Evolutionary conservation across 495 filamentous ascomycete genomes (phyloP), one percentile per base, ranked within the genome.

Genomic region (Neurospora sp.): DNA sequence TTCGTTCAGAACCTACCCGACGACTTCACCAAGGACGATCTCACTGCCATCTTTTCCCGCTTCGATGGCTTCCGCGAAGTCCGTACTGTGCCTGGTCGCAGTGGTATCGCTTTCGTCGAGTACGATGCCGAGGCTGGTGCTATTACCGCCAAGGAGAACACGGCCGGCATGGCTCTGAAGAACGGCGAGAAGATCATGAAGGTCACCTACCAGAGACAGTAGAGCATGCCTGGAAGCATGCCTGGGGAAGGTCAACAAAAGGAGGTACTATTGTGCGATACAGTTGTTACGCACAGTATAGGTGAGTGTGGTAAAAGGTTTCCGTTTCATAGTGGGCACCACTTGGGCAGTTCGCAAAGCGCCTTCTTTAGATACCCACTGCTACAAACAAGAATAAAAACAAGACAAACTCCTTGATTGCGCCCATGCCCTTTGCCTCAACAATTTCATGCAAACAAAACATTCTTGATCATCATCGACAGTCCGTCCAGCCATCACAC

Each of bases 41-140:
- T 99, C 54, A 90, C 89, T 0, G 88, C 87, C 35, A 89, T 98
- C 72, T 99, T 98, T 85, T 89, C 89, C 46, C 90, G 91, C 42
- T 99, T 96, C 84, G 93, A 97, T 76, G 96, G 96, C 72, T 98
- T 98, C 85, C 91, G 90, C 82, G 96, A 98, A 80, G 93, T 97
- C 39, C 90, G 96, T 73, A 83, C 92, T 81, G 94, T 98, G 62
- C 93, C 95, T 7, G 92, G 93, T 8, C 87, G 96, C 74, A 92
- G 89, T 80, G 93, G 93, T 11, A 95, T 99, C 83, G 95, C 93
- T 3, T 98, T 98, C 80, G 93, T 98, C 75, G 96, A 99, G 82
- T 99, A 97, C 84, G 93, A 97, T 80, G 89, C 87, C 74, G 92
- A 98, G 85, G 85, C 90, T 16, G 94, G 93, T 11, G 94, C 96